Percentiles rank a stretch among this genome's conserved stretches.
Conservation (phyloP, 306 rosid species). For the Dryas alaskensis region DNA sequence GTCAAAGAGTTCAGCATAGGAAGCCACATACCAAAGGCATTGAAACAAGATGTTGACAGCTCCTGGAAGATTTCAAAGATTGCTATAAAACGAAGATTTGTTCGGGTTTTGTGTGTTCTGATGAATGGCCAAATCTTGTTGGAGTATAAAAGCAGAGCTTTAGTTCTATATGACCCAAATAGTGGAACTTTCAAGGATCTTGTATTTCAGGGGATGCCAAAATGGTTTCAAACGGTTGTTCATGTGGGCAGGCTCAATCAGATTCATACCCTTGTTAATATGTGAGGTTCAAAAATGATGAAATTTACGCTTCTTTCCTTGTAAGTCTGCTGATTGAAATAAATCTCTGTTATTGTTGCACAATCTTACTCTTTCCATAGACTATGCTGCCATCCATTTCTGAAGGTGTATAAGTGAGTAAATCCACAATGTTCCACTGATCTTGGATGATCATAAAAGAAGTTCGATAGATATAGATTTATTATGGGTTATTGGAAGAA, state of each 20-base stretch:
- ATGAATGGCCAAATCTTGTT: conserved; percentile 37
- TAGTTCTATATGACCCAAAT: conserved; percentile 36
- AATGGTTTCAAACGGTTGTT: conserved; percentile 47
- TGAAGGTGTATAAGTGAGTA: conserved; percentile 26
- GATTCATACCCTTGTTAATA: conserved; percentile 19
- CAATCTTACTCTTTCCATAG: not conserved
- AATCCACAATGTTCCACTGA: not conserved
- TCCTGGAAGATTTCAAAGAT: conserved; percentile 20
- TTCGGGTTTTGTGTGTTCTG: conserved; percentile 33
- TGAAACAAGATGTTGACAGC: conserved; percentile 25
- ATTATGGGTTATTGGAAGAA: conserved; percentile 5
- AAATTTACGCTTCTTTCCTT: not conserved
- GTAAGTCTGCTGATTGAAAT: not conserved
- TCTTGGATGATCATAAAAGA: too few species aligned
- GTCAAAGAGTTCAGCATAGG: conserved; percentile 24
- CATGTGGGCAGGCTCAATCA: conserved; percentile 40
- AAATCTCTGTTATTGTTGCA: conserved; percentile 12
- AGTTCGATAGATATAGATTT: too few species aligned
- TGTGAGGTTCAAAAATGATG: not conserved
- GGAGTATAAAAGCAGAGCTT: conserved; percentile 39
- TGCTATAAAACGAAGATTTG: conserved; percentile 12
- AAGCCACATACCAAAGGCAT: conserved; percentile 27
- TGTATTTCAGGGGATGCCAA: conserved; percentile 38
- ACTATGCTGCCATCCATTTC: conserved; percentile 5
- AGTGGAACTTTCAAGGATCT: conserved; percentile 30